Conservation (phyloP, 2,329 filamentous ascomycete species). For the Sphaceloma murrayae region DNA sequence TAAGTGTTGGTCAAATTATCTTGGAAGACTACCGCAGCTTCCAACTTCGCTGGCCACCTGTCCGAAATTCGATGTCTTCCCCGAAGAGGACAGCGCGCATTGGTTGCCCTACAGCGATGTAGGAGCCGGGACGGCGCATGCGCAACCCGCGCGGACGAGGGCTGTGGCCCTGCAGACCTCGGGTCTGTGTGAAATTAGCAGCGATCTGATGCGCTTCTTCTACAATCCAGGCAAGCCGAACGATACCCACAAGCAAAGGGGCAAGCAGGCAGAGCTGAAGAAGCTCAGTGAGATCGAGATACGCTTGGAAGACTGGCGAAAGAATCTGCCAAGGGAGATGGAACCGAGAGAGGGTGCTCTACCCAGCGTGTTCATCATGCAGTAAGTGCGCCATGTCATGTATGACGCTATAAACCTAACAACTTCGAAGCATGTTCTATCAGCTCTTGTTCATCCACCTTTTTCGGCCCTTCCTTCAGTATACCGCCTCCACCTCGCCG, state of each 20-base stretch:
- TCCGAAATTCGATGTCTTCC: slow-evolving; percentile 83
- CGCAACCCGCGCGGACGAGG: slow-evolving; percentile 73
- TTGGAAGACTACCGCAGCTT: slow-evolving; percentile 82
- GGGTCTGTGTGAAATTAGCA: slow-evolving; percentile 83
- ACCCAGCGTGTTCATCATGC: slow-evolving; percentile 71
- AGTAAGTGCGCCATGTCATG: slow-evolving; percentile 54
- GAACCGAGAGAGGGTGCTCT: slow-evolving; percentile 83
- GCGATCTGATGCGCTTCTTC: slow-evolving; percentile 79
- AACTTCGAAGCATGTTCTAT: slow-evolving; percentile 74
- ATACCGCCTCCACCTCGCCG: slow-evolving; percentile 69
- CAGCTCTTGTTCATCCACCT: slow-evolving; percentile 92
- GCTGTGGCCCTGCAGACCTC: slow-evolving; percentile 74
- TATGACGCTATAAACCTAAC: neutral
- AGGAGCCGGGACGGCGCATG: slow-evolving; percentile 61
- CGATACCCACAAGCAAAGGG: slow-evolving; percentile 50
- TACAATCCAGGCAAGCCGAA: slow-evolving; percentile 58
- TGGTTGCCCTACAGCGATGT: slow-evolving; percentile 87
- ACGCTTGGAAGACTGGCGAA: slow-evolving; percentile 80
- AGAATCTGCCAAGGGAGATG: slow-evolving; percentile 72
- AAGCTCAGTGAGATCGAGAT: slow-evolving; percentile 87
- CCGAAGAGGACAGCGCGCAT: slow-evolving; percentile 69
- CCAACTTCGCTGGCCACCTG: slow-evolving; percentile 71
- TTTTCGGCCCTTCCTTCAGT: slow-evolving; percentile 90
- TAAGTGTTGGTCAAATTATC: slow-evolving; percentile 97
- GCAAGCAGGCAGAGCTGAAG: slow-evolving; percentile 78